A percentile compares a stretch with the other conserved stretches of the same genome.
Evolutionary conservation across 106 monocot species (phyloP).

Genomic region (Acorus gramineus): DNA sequence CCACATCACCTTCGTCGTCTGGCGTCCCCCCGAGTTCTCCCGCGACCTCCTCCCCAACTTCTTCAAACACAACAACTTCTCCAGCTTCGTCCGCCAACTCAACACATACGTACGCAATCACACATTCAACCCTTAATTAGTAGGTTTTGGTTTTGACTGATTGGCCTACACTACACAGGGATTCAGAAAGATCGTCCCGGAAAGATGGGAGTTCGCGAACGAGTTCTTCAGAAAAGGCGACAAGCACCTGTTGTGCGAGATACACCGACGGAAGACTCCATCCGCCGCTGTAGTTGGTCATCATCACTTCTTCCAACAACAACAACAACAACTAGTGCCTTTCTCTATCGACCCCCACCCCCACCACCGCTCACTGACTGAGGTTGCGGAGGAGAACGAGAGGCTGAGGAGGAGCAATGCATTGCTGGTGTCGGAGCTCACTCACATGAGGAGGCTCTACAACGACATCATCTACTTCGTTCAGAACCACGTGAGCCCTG

Average conservation of each 20-base stretch:
- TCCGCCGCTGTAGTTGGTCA: slow-evolving; percentile 6
- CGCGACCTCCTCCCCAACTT: slow-evolving; percentile 45
- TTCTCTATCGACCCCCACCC: background rate
- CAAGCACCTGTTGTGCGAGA: slow-evolving; percentile 61
- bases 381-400: slow-evolving; percentile 80
- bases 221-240: slow-evolving; percentile 65
- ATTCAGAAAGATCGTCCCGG: slow-evolving; percentile 70
- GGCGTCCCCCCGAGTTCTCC: slow-evolving; percentile 16
- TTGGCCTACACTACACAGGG: slow-evolving; percentile 28
- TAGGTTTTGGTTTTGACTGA: too few relatives aligned
- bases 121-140: too few relatives aligned
- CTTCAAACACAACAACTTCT: slow-evolving; percentile 93
- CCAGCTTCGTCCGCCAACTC: slow-evolving; percentile 90
- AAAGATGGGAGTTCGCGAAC: slow-evolving; percentile 85
- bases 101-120: slow-evolving; percentile 33
- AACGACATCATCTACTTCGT: slow-evolving; percentile 97
- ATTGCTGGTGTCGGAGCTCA: slow-evolving; percentile 58
- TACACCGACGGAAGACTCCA: slow-evolving; percentile 47
- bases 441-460: slow-evolving; percentile 88
- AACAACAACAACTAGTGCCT: too few relatives aligned
- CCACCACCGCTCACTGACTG: slow-evolving; percentile 11
- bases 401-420: slow-evolving; percentile 66
- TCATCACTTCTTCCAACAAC: slow-evolving; percentile 11
- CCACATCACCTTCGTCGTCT: slow-evolving; percentile 24
- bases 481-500: slow-evolving; percentile 86